A percentile compares a stretch with the other conserved stretches of the same genome.
Evolutionary conservation across 129 eudicot species (phyloP).

Genomic region (Glebionis coronaria): DNA sequence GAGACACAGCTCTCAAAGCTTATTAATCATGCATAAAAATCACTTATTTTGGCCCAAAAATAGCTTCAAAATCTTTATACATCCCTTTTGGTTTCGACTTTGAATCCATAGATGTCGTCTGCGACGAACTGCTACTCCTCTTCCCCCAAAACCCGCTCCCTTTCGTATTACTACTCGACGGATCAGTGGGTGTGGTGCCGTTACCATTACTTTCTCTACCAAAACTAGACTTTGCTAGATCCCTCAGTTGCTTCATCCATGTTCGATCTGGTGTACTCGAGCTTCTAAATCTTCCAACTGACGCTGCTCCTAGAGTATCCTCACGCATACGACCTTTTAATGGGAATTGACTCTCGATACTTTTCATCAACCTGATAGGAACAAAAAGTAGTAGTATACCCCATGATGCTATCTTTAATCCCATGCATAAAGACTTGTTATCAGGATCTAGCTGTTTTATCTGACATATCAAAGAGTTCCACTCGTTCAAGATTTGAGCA

Average conservation of each 20-base stretch:
- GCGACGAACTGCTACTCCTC: slow-evolving; percentile 66
- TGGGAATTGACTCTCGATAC: slow-evolving; percentile 34
- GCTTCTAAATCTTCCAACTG: slow-evolving; percentile 38
- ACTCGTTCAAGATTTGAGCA: slow-evolving; percentile 64
- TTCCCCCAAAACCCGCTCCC: slow-evolving; percentile 77
- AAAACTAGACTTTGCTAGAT: slow-evolving; percentile 75
- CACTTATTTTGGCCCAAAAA: slow-evolving; percentile 65
- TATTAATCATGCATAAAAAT: slow-evolving; percentile 14
- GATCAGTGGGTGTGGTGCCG: slow-evolving; percentile 37
- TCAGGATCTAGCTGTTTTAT: slow-evolving; percentile 56
- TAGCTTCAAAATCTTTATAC: slow-evolving; percentile 86
- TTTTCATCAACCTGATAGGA: slow-evolving; percentile 49
- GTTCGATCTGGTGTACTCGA: slow-evolving; percentile 51
- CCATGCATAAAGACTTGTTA: slow-evolving; percentile 40
- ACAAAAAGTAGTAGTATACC: slow-evolving; percentile 60
- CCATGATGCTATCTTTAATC: slow-evolving; percentile 56
- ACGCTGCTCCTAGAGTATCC: slow-evolving; percentile 17
- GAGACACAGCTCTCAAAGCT: not conserved
- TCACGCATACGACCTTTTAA: slow-evolving; percentile 11
- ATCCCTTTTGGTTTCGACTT: slow-evolving; percentile 60
- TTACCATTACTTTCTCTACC: slow-evolving; percentile 34
- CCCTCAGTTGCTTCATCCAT: slow-evolving; percentile 79
- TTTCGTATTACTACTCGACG: slow-evolving; percentile 56
- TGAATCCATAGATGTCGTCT: slow-evolving; percentile 46
- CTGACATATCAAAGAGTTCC: slow-evolving; percentile 74